phyloP scores from a whole-genome alignment of 306 rosid species.

The Potentilla sterilis region DNA sequence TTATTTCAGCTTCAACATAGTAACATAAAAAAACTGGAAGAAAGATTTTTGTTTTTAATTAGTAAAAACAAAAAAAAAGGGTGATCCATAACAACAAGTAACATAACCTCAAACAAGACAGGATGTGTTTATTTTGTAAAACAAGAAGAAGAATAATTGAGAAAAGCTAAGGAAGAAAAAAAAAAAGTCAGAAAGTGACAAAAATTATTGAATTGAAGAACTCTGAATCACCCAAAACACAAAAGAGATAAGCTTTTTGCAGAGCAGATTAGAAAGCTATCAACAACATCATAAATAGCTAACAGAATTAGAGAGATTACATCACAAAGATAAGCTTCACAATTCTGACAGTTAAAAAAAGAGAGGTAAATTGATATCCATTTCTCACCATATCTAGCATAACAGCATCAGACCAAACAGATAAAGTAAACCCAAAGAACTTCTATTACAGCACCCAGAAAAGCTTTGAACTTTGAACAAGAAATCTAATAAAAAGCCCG shows the following conservation, averaged over 20 bases:
- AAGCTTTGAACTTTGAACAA: constrained; percentile 22
- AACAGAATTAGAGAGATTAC: neutral
- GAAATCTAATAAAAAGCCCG: neutral
- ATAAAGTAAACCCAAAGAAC: neutral
- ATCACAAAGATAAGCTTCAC: constrained; percentile 8
- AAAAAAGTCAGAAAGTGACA: neutral
- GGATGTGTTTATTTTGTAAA: neutral
- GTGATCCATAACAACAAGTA: neutral
- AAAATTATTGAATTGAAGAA: neutral
- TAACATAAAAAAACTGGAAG: neutral
- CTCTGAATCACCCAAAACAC: constrained; percentile 12
- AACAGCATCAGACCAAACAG: constrained; percentile 16
- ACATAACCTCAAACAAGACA: neutral
- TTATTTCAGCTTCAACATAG: neutral
- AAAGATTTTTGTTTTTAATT: neutral
- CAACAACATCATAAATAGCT: neutral
- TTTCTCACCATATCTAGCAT: constrained; percentile 17
- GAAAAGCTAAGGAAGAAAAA: neutral
- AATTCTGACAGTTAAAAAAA: constrained; percentile 25
- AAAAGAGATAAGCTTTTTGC: neutral
- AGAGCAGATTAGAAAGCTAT: neutral
- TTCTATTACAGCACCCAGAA: constrained; percentile 21
- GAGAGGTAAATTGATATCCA: neutral
- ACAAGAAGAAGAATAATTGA: neutral
- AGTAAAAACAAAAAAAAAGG: neutral